Base-by-base conservation (phyloP, 1,284 basidiomycete genomes). In the Apiotrichum gracile region DNA sequence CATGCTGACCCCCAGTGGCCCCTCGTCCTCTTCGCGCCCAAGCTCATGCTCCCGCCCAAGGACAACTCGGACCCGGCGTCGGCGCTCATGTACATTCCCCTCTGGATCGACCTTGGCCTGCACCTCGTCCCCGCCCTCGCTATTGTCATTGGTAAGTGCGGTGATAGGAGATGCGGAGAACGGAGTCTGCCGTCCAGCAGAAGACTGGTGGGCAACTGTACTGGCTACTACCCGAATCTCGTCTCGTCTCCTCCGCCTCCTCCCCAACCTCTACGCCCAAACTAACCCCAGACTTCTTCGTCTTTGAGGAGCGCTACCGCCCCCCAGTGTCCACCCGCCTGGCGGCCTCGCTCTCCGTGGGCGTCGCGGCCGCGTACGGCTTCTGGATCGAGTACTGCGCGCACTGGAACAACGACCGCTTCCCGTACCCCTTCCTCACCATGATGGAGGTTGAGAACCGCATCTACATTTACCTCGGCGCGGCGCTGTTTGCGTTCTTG, bases 401-500 rank as follows among this genome's bases (percentile, higher is more conserved):
- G 0, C 72, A 64, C 7, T 78, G 76, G 65, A 86, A 85, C 52
- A 61, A 65, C 52, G 82, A 81, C n/a, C 70, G 66, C 3, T 90
- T 88, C 72, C 86, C 88, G 19, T 90, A 90, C 72, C 88, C 88
- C 0, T 90, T 90, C 77, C 76, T 91, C 54, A 86, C 82, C 0
- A 64, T 83, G 26, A 84, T 79, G 64, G 72, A 80, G 0, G 74
- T 82, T 16, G 63, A 72, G 9, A 71, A 78, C 29, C 80, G 87
- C 17, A 57, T 83, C n/a, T 72, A 65, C 19, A 86, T 88, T 26
- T 91, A 90, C 70, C 61, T 66, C 9, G 78, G 74, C 3, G 79
- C 80, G 0, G 78, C 80, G 0, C 49, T 71, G 0, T 73, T 86
- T 31, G 83, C 85, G 5, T 76, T 82, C 33, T 44, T 77, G 3